Base-by-base conservation (phyloP, 2,329 filamentous ascomycete species). In the Ophiocordyceps camponoti-floridani region DNA sequence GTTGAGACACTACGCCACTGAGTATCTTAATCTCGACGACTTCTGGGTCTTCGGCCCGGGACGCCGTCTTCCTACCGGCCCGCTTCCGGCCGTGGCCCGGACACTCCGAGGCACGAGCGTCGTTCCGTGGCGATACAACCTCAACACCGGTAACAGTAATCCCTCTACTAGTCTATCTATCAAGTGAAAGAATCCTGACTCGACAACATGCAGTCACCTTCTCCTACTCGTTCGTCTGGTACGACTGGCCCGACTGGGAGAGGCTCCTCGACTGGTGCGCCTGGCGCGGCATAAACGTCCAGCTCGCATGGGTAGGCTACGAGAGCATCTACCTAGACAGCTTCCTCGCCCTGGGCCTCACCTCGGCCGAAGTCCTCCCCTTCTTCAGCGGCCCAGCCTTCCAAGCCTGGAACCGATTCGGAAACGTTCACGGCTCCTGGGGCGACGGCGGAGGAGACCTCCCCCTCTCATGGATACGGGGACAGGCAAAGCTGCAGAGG, bases 211-310 rank as follows among this genome's bases (percentile, higher is more conserved):
- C 13, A 63, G 69, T 73, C 1, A 72, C 69, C 0, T 71, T 70
- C 51, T 70, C 66, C 1, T 73, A 72, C 49, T 69, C 67, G 3
- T 56, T 62, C 4, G 62, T 67, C 0, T 72, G 70, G 53, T 73
- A 67, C 67, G 56, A 54, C n/a, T 73, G 68, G 69, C 56, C 66
- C 35, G 69, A 73, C 41, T 73, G 69, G 69, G 68, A 73, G 52
- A 54, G 62, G 3, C 58, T 72, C 47, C 61, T 73, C 5, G 69
- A 72, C 52, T 73, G 69, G 69, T 58, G 71, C 45, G 68, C 69
- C 6, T 59, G 72, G 3, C 63, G 63, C n/a, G 69, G 68, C 33
- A 56, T 72, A 42, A 72, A 73, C 47, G 54, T 73, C 4, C 66
- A 68, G 4, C 58, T 73, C 2, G 69, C 69, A 4, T 73, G 69